Base-by-base conservation (phyloP, 2,329 filamentous ascomycete genomes). In the Paramyrothecium roridum region DNA sequence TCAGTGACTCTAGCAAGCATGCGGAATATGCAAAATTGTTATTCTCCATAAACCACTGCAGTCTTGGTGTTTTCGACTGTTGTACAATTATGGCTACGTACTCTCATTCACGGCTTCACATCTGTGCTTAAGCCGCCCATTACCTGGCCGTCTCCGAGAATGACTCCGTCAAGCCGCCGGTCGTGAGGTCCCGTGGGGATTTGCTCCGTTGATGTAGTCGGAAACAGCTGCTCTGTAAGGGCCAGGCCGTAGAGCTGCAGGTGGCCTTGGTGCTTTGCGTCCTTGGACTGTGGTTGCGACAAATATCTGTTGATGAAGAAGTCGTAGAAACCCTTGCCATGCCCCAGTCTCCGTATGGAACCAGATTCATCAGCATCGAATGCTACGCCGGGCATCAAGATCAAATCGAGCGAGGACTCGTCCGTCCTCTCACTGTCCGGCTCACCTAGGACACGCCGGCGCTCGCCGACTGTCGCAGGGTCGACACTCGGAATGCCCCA, bases 261-360 rank as follows among this genome's bases (percentile, higher is more conserved):
- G 65, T 75, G 69, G 54, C 68, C 67, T 52, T 69, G 64, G 33
- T 68, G 62, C 46, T 66, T 66, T 40, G 67, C 68, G 46, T 69
- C 66, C 54, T 69, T 67, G 50, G 72, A 61, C 49, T 68, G 70
- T 26, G 65, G 57, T 71, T 72, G 80, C 70, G 81, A 68, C 52
- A 75, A 70, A 65, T 93, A 96, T 63, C 88, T 85, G 66, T 88
- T 84, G 68, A 99, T 76, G 72, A 96, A 99, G 71, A 87, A 89
- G 76, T 99, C 95, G 78, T 99, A 99, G 76, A 96, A 99, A 33
- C 95, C 95, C 72, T 91, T 96, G 55, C 95, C 95, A 72, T 99
- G 95, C 45, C 95, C 95, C 20, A 98, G 81, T 63, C 95, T 83
- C 62, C 88, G 84, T 57, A 95, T 82, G 13, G 76, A 76, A 3